Conservation (phyloP, 768 basidiomycete species). For the Phlegmacium glaucopus region DNA sequence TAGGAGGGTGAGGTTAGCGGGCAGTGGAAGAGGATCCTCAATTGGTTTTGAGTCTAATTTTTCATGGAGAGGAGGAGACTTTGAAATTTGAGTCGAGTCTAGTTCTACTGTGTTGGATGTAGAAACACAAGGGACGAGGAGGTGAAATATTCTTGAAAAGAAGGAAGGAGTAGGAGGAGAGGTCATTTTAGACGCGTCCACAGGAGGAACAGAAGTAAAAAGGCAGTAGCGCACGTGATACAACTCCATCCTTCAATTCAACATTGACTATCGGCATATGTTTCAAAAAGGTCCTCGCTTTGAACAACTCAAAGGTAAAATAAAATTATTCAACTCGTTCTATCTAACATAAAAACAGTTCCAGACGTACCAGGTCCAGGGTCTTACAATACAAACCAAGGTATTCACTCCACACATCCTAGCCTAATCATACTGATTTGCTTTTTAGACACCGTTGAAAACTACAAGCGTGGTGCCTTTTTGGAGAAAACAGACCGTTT, state of each 20-base stretch:
- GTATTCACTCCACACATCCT: slow-evolving; percentile 17
- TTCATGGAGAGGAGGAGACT: slow-evolving; percentile 14
- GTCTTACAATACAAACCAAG: slow-evolving; percentile 40
- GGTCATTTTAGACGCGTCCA: slow-evolving; percentile 9
- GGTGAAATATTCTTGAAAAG: slow-evolving; percentile 54
- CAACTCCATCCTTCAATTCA: slow-evolving; percentile 11
- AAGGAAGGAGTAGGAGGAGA: slow-evolving; percentile 44
- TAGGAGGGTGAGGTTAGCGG: slow-evolving; percentile 13
- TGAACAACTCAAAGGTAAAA: slow-evolving; percentile 34
- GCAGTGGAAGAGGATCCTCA: slow-evolving; percentile 6
- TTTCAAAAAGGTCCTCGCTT: slow-evolving; percentile 51
- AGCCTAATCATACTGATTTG: not conserved
- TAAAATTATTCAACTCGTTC: not conserved
- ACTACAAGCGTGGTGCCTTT: slow-evolving; percentile 56
- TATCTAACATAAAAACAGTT: slow-evolving; percentile 23
- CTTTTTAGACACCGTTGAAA: slow-evolving; percentile 39
- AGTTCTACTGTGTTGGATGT: slow-evolving; percentile 16
- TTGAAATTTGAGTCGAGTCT: slow-evolving; percentile 6
- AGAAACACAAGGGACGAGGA: slow-evolving; percentile 65
- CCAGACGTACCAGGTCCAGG: slow-evolving; percentile 53
- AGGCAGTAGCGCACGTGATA: slow-evolving; percentile 28
- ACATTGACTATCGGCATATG: slow-evolving; percentile 27
- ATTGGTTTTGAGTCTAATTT: slow-evolving; percentile 6
- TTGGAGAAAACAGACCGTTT: slow-evolving; percentile 57
- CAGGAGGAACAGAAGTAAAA: slow-evolving; percentile 10